A percentile compares a stretch with the other conserved stretches of the same genome.
phyloP scores from a whole-genome alignment of 352 stramenopile genomes.

The Plasmopara halstedii region DNA sequence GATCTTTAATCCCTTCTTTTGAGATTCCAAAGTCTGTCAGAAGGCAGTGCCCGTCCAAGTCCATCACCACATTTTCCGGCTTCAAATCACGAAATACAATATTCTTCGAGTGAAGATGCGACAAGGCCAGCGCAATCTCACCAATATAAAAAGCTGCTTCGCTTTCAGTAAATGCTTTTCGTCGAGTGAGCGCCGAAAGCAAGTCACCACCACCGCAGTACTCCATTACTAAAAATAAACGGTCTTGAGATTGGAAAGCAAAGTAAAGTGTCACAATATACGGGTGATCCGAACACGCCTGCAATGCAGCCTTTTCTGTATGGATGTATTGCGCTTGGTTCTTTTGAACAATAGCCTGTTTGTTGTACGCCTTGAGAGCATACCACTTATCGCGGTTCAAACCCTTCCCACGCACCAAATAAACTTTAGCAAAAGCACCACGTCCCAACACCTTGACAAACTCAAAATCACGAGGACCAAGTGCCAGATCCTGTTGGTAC shows the following conservation, averaged over 20 bases:
- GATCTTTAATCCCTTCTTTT: conserved; percentile 82
- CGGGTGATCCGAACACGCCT: conserved; percentile 78
- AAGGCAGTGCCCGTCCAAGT: conserved; percentile 72
- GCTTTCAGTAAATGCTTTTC: conserved; percentile 72
- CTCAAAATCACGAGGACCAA: conserved; percentile 79
- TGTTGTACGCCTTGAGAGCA: conserved; percentile 84
- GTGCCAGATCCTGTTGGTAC: conserved; percentile 77
- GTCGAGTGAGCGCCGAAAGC: conserved; percentile 64
- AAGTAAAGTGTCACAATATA: conserved; percentile 84
- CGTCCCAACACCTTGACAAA: conserved; percentile 81
- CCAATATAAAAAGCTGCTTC: conserved; percentile 82
- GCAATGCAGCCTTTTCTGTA: conserved; percentile 74
- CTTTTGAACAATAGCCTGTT: conserved; percentile 83
- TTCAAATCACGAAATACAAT: conserved; percentile 86
- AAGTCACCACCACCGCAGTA: conserved; percentile 78
- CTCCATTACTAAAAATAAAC: conserved; percentile 81
- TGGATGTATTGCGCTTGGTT: conserved; percentile 85
- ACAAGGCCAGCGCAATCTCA: conserved; percentile 73
- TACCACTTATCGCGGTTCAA: conserved; percentile 85
- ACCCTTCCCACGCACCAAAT: conserved; percentile 73
- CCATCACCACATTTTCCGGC: conserved; percentile 83
- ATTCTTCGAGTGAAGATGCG: conserved; percentile 80
- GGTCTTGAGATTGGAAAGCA: conserved; percentile 80
- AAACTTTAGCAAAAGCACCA: conserved; percentile 80
- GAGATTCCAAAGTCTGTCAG: conserved; percentile 84